Evolutionary conservation across 305 asterid species (phyloP).

Genomic region (Fraxinus dipetala): DNA sequence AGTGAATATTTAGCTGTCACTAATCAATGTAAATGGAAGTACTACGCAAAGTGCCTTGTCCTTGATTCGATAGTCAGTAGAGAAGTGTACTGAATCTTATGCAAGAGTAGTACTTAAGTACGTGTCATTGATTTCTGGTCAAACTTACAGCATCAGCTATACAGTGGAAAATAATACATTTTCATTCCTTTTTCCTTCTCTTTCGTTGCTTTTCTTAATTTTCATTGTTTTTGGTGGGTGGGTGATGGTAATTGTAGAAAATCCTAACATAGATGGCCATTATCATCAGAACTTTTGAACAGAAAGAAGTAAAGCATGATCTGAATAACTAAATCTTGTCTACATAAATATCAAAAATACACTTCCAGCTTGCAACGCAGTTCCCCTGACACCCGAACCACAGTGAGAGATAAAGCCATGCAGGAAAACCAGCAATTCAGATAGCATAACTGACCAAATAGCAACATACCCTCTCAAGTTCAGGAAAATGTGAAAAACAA

Average conservation of each 20-base stretch:
- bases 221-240: neutral
- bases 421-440: neutral
- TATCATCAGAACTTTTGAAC: neutral
- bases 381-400: neutral
- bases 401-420: neutral
- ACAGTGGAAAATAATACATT: neutral
- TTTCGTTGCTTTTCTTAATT: neutral
- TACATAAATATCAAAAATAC: neutral
- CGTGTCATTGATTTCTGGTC: neutral
- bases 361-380: neutral
- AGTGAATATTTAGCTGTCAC: constrained; percentile 4
- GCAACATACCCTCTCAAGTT: neutral
- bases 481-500: constrained; percentile 18
- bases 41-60: neutral
- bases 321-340: neutral
- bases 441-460: neutral
- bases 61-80: neutral
- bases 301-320: neutral
- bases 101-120: constrained; percentile 9
- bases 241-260: neutral
- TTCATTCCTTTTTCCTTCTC: neutral
- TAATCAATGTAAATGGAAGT: constrained; percentile 17
- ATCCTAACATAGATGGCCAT: neutral
- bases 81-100: neutral
- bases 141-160: constrained; percentile 13